Base-by-base conservation (phyloP, 306 rosid genomes). In the Begonia peltatifolia region DNA sequence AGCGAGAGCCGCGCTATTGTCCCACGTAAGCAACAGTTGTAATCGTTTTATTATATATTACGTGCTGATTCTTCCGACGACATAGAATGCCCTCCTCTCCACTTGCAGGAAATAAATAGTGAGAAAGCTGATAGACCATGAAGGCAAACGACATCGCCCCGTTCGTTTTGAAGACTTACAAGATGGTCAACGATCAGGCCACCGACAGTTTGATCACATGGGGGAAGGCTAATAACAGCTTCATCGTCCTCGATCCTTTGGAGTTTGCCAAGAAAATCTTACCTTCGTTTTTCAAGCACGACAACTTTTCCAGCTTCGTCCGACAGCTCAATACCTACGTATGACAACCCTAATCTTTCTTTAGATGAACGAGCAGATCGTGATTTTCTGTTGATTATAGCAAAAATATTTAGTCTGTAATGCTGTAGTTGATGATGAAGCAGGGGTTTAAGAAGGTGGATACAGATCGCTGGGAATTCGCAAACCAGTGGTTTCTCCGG, bases 251-350 rank as follows among this genome's bases (percentile, higher is more conserved):
- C 63, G 94, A 90, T 48, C 94, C 97, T 0, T 50, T 79, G 14
- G 81, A 80, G 12, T 84, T 85, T 65, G 80, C 94, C 0, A 81
- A 76, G 63, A 50, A 65, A 11, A 75, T 90, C 17, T 69, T 90
- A 6, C 95, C 97, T 36, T 76, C 73, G 4, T 85, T 68, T 59
- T 89, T 89, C 94, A 89, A 89, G 59, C 97, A 89, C 74, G 85
- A 85, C 79, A 89, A 89, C 35, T 89, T 89, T 71, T 85, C 95
- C 59, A 85, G 95, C 72, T 85, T 89, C 57, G 89, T 88, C 53
- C 89, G 97, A 6, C 97, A 88, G 62, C 97, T 89, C 76, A 89
- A 89, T 53, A 89, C 97, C 17, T 89, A 89, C 20, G 97, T 89
- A 61, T 18, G 58, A 30, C 3, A 30, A 44, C 43, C 6, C 14